Evolutionary conservation across 129 eudicot genomes (phyloP).

Genomic region (Ambrosia artemisiifolia): DNA sequence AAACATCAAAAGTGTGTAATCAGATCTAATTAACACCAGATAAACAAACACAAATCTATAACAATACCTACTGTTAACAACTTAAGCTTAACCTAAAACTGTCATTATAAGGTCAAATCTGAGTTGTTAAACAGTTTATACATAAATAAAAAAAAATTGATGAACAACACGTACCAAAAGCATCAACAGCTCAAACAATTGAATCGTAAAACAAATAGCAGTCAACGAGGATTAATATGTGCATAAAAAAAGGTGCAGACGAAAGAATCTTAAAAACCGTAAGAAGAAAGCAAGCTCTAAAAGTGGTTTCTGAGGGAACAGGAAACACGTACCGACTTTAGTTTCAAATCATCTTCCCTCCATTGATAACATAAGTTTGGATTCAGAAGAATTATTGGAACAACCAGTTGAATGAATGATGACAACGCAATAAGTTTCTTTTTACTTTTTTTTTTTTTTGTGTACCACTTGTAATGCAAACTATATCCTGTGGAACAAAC

Average conservation of each 20-base stretch:
- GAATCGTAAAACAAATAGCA: slow-evolving; percentile 7
- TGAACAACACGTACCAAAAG: slow-evolving; percentile 17
- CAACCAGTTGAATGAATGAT: background rate
- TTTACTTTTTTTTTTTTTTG: background rate
- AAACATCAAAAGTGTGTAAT: background rate
- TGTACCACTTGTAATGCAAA: slow-evolving; percentile 6
- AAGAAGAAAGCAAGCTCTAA: slow-evolving; percentile 23
- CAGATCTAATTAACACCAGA: background rate
- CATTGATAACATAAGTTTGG: background rate
- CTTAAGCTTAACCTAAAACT: slow-evolving; percentile 8
- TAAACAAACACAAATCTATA: slow-evolving; percentile 16
- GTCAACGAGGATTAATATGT: slow-evolving; percentile 5
- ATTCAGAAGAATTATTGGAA: slow-evolving; percentile 5
- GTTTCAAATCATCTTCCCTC: slow-evolving; percentile 18
- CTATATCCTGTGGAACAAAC: background rate
- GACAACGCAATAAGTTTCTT: background rate
- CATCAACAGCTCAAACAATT: background rate
- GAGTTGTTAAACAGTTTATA: slow-evolving; percentile 14
- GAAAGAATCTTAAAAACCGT: slow-evolving; percentile 23
- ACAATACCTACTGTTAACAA: slow-evolving; percentile 1
- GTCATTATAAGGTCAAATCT: slow-evolving; percentile 5
- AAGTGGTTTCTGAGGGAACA: background rate
- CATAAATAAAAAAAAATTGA: background rate
- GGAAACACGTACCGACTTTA: slow-evolving; percentile 10
- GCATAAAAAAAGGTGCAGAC: slow-evolving; percentile 11